Evolutionary conservation across 2,329 filamentous ascomycete species (phyloP), one percentile per base, ranked within the genome.

Genomic region (Arthrobotrys iridis): DNA sequence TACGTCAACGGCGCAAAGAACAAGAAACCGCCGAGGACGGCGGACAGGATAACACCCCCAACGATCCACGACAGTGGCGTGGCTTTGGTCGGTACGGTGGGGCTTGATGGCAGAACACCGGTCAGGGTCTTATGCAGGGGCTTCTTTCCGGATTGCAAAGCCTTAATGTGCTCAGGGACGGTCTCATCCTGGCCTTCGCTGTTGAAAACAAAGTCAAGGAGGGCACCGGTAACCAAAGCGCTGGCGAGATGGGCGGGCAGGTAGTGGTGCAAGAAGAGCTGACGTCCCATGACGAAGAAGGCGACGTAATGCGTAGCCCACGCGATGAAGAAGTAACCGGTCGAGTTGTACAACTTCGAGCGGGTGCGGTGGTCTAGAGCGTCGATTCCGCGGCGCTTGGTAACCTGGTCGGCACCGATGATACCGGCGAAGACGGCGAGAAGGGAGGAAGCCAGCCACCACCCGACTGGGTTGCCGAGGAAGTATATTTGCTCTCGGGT

Each of bases 401-500:
- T 97, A 66, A 99, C 86, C 82, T 99, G 95, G 80, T 99, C 95
- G 18, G 95, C 95, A 55, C 90, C 90, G 77, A 98, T 85, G 78
- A 99, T 95, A 78, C 95, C 95, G 22, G 89, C 92, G 82, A 95
- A 98, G 37, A 99, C 93, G 46, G 95, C 95, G 76, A 99, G 85
- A 65, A 99, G 85, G 83, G 92, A 93, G 83, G 93, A 96, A 11
- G 93, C 90, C 77, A 99, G 87, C 95, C 95, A 99, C 93, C 96
- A 99, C 71, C 94, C 95, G 77, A 98, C 83, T 0, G 95, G 95
- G 84, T 99, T 99, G 68, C 95, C 95, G 28, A 99, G 85, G 86
- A 99, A 99, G 84, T 99, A 99, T 78, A 99, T 99, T 83, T 99
- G 95, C 84, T 96, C 90, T 76, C 92, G 90, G 7, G 94, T 97